Conservation (phyloP, 495 filamentous ascomycete genomes). For the Acidiella bohemica region DNA sequence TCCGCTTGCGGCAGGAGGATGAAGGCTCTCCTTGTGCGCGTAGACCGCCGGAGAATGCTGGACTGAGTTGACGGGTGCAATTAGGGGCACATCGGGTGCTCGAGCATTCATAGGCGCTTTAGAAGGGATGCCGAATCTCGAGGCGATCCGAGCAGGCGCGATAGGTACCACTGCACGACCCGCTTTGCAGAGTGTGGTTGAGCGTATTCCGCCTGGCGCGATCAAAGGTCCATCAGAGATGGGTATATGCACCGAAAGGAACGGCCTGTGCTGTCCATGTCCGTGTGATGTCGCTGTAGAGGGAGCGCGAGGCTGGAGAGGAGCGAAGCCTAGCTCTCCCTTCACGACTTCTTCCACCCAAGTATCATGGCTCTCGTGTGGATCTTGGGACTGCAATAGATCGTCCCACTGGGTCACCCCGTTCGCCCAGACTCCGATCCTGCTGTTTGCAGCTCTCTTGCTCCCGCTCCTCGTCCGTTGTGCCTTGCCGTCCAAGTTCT, state of each 20-base stretch:
- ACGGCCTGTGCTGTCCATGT: not conserved
- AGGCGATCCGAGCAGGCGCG: slow-evolving; percentile 4
- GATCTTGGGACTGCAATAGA: not conserved
- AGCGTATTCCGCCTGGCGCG: too few relatives aligned
- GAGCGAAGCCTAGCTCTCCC: slow-evolving; percentile 3
- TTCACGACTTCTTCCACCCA: slow-evolving; percentile 6
- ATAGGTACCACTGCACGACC: too few relatives aligned
- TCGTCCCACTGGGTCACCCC: slow-evolving; percentile 25
- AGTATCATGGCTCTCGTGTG: not conserved
- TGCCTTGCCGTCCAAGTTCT: not conserved
- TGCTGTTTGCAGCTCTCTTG: slow-evolving; percentile 9
- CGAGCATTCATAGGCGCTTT: too few relatives aligned
- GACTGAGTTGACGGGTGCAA: not conserved
- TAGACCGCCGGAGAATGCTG: slow-evolving; percentile 3
- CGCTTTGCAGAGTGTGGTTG: too few relatives aligned
- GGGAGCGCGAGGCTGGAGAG: slow-evolving; percentile 3
- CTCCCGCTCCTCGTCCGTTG: slow-evolving; percentile 8
- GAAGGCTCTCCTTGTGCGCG: too few relatives aligned
- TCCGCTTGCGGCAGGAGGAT: too few relatives aligned
- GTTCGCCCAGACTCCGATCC: slow-evolving; percentile 27
- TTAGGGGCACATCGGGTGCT: too few relatives aligned
- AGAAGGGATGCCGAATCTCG: slow-evolving; percentile 7
- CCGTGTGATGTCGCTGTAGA: not conserved
- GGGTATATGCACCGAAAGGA: slow-evolving; percentile 4
- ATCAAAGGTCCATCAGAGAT: too few relatives aligned